These are phyloP conservation scores for Triticum monococcum DNA, from an alignment of 176 grass and related monocot genomes.

Conservation along the genomic window DNA sequence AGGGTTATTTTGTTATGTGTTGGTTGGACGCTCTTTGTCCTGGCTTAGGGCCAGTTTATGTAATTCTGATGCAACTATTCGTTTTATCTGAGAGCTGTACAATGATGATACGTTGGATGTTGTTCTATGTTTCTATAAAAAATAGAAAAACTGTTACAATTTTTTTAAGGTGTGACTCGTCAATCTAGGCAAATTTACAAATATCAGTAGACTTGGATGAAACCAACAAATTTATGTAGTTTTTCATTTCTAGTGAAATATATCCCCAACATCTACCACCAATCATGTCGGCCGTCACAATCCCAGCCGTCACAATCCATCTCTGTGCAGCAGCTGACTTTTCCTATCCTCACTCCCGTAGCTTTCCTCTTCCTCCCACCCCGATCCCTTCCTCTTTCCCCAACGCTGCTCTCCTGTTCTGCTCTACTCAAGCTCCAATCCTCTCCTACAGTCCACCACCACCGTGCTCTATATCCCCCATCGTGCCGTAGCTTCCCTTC, in stretches of 20 bases:
- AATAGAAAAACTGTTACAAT: too few species aligned
- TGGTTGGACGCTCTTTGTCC: too few species aligned
- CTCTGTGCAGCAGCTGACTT: conserved; percentile 2
- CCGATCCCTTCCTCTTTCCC: not conserved
- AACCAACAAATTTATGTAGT: too few species aligned
- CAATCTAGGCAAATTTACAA: too few species aligned
- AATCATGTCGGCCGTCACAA: not conserved
- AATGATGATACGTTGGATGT: too few species aligned
- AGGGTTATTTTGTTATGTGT: too few species aligned
- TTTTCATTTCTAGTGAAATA: not conserved
- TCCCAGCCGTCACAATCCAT: not conserved
- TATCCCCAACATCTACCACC: not conserved
- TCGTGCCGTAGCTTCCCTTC: not conserved
- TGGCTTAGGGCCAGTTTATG: too few species aligned
- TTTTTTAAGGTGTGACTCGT: too few species aligned
- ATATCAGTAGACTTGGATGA: too few species aligned
- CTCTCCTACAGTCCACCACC: not conserved
- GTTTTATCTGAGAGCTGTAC: too few species aligned
- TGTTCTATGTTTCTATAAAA: too few species aligned
- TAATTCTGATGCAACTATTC: too few species aligned
- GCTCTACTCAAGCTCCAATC: conserved; percentile 10
- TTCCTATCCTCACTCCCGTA: conserved; percentile 17
- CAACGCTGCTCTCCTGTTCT: not conserved
- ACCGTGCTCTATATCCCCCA: not conserved
- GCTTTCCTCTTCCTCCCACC: conserved; percentile 1